These are phyloP conservation scores for Rhizophagus prolifer DNA, from an alignment of 192 early-diverging fungal genomes.

Conservation along the genomic window DNA sequence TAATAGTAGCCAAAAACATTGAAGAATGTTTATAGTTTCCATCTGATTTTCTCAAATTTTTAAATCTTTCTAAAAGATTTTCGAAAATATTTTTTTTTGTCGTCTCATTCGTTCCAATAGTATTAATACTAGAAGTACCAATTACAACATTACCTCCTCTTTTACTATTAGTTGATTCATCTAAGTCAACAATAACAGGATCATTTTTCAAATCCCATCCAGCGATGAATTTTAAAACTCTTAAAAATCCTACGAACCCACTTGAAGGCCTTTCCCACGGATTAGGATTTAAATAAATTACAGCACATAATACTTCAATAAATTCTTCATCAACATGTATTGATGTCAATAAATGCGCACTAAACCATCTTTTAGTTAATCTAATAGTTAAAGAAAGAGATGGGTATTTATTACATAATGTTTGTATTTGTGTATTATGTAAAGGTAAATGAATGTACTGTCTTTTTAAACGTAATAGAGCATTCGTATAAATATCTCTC, in stretches of 20 bases:
- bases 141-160: neutral
- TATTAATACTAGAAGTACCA: neutral
- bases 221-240: conserved; percentile 70
- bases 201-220: conserved; percentile 76
- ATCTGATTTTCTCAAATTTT: conserved; percentile 47
- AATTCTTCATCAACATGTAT: conserved; percentile 70
- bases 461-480: conserved; percentile 48
- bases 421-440: conserved; percentile 68
- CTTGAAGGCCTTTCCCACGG: conserved; percentile 61
- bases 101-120: conserved; percentile 32
- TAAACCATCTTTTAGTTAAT: conserved; percentile 87
- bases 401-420: conserved; percentile 73
- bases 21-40: conserved; percentile 43
- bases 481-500: conserved; percentile 51
- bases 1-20: conserved; percentile 69
- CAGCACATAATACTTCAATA: conserved; percentile 73
- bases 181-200: conserved; percentile 77
- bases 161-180: conserved; percentile 36
- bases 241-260: conserved; percentile 73
- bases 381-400: conserved; percentile 79
- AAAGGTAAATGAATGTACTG: conserved; percentile 49
- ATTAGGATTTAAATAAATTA: conserved; percentile 66
- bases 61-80: conserved; percentile 55
- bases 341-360: conserved; percentile 72
- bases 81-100: conserved; percentile 39